Evolutionary conservation across 2,329 filamentous ascomycete genomes (phyloP), one percentile per base, ranked within the genome.

Genomic region (Monilinia vaccinii-corymbosi): DNA sequence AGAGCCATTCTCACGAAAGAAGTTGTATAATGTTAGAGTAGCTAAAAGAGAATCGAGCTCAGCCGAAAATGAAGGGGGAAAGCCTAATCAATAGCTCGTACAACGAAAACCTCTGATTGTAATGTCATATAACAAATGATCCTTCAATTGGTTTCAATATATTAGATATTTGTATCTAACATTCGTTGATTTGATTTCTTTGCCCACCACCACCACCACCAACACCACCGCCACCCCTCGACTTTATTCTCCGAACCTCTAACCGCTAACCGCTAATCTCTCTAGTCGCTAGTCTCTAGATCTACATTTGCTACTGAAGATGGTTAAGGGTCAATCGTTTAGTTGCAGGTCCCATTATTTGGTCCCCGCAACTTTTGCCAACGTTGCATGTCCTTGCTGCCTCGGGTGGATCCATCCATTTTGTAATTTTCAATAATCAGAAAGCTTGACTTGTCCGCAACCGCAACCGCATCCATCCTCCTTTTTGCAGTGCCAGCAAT

Each of bases 401-500:
- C 51, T 55, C 51, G 51, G 51, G 62, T 63, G 65, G 64, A 64
- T 61, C 62, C 62, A 58, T 48, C 49, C 60, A 55, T 32, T 32
- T 55, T 32, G 51, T 55, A 55, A 55, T 44, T 44, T 55, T 55
- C 51, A 55, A 55, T 44, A 44, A 55, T 55, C 51, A 44, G 51
- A 55, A 55, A 40, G 38, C 25, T 55, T 55, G 51, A 44, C 51
- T 55, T 64, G 34, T 64, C 64, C 59, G 61, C 52, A 28, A 55
- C 40, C 32, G 51, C 51, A 55, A 55, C 40, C 32, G 51, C 51
- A 55, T 55, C 51, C 25, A 55, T 53, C 56, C 63, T 63, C 62
- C 60, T 56, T 56, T 56, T 64, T 42, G 57, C 63, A 62, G 57
- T 60, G 56, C 65, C 62, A 44, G 51, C 51, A 64, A 65, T 64